A percentile compares a stretch with the other conserved stretches of the same genome.
These are phyloP conservation scores for Diplocarpon mali DNA, from an alignment of 2,329 filamentous ascomycete species.

Conservation along the genomic window DNA sequence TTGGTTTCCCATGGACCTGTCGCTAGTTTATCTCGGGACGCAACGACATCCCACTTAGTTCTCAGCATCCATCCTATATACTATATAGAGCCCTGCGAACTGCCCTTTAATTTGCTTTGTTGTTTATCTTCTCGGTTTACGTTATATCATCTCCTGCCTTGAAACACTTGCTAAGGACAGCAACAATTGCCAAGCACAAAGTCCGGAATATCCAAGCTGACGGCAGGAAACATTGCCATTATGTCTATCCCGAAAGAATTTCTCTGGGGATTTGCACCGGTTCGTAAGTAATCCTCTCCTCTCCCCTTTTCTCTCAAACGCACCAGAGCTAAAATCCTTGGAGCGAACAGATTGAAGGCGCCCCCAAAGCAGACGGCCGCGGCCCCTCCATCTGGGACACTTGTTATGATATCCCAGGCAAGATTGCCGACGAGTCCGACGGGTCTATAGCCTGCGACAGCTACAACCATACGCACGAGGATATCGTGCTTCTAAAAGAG, in stretches of 20 bases:
- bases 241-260: constrained; percentile 55
- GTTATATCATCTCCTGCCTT: too few relatives aligned
- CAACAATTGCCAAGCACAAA: constrained; percentile 1
- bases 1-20: neutral
- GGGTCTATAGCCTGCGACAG: constrained; percentile 77
- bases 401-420: constrained; percentile 72
- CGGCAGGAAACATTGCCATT: constrained; percentile 6
- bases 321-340: constrained; percentile 1
- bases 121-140: too few relatives aligned
- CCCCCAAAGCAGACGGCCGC: constrained; percentile 62
- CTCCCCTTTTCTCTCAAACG: neutral
- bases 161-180: too few relatives aligned
- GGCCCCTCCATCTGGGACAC: constrained; percentile 81
- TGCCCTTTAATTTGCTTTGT: too few relatives aligned
- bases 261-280: constrained; percentile 70
- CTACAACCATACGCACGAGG: constrained; percentile 67
- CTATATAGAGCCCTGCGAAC: constrained; percentile 5
- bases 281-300: constrained; percentile 38
- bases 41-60: constrained; percentile 7
- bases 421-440: constrained; percentile 67
- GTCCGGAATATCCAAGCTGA: constrained; percentile 2
- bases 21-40: neutral
- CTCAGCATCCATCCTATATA: constrained; percentile 6
- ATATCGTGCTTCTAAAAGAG: constrained; percentile 66
- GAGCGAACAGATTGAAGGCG: constrained; percentile 84